Base-by-base conservation (phyloP, 257 asterid genomes). In the Fraxinus quadrangulata region DNA sequence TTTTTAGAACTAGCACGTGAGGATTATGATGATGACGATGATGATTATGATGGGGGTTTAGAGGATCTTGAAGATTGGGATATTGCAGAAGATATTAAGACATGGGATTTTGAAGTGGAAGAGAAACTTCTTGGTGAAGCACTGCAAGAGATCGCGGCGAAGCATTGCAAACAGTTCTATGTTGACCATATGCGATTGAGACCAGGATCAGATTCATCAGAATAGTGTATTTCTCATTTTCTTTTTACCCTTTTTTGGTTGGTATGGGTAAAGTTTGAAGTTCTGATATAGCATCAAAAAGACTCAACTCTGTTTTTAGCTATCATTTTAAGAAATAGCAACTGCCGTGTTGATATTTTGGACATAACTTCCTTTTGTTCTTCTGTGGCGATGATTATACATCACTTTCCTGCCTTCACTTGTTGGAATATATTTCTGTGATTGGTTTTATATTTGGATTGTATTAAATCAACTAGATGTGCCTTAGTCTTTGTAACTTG, bases 41-140 rank as follows among this genome's bases (percentile, higher is more conserved):
- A 54, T 17, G 65, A 54, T 6, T 54, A 54, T 54, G 65, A 56
- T 56, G 66, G 66, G 12, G 66, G 66, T 56, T 19, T 17, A n/a
- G 66, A 56, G 2, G 26, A 17, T 56, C 66, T 17, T 56, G 24
- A 17, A 19, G n/a, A n/a, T 19, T n/a, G 11, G 26, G 66, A n/a
- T 56, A 5, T 17, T 19, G 66, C 6, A n/a, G 72, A 75, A 6
- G 63, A 21, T 1, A 23, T 75, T 63, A n/a, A 36, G 73, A n/a
- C 51, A 3, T 75, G 72, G 79, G 30, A 75, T 16, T 75, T 24
- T 26, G 79, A 75, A 21, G 73, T 16, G n/a, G 72, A 75, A 39
- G 65, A 75, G 66, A 56, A 56, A 23, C 28, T 65, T 19, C 68
- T 75, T 68, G 68, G 45, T 8, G 79, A 75, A 65, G 33, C 79